Conservation (phyloP, 176 grass and related monocot genomes). For the Secale cereale region DNA sequence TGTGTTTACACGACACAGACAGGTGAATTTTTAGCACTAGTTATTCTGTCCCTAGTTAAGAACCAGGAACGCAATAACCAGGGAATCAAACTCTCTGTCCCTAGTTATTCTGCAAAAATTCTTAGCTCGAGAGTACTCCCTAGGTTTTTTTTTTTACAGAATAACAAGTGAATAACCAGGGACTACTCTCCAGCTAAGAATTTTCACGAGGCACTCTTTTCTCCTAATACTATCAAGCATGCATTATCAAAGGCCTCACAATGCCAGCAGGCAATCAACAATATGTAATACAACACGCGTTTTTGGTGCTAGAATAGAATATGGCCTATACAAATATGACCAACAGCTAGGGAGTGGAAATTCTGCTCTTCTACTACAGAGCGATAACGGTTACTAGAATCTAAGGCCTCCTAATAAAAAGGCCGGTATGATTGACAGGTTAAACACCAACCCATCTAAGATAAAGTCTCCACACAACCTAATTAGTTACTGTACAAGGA, state of each 20-base stretch:
- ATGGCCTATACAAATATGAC: not conserved
- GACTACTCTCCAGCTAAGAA: not conserved
- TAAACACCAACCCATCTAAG: constrained; percentile 4
- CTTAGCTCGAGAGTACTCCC: not conserved
- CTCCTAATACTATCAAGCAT: not conserved
- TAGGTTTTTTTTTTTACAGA: too few relatives aligned
- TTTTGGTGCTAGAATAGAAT: constrained; percentile 7
- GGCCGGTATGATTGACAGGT: not conserved
- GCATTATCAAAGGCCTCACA: not conserved
- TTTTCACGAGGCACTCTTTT: not conserved
- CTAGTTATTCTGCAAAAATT: too few relatives aligned
- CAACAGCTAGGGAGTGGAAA: constrained; percentile 8
- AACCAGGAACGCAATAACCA: too few relatives aligned
- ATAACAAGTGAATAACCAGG: not conserved
- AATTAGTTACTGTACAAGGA: constrained; percentile 37
- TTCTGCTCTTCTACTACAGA: not conserved
- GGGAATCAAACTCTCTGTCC: too few relatives aligned
- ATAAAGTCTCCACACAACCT: constrained; percentile 9
- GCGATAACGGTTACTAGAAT: not conserved
- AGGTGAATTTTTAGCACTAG: too few relatives aligned
- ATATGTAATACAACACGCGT: not conserved
- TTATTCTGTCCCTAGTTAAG: too few relatives aligned
- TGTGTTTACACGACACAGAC: too few relatives aligned
- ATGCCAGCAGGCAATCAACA: not conserved
- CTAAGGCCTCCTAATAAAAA: not conserved